phyloP scores from a whole-genome alignment of 2,329 filamentous ascomycete genomes.

The Sporothrix phasma region DNA sequence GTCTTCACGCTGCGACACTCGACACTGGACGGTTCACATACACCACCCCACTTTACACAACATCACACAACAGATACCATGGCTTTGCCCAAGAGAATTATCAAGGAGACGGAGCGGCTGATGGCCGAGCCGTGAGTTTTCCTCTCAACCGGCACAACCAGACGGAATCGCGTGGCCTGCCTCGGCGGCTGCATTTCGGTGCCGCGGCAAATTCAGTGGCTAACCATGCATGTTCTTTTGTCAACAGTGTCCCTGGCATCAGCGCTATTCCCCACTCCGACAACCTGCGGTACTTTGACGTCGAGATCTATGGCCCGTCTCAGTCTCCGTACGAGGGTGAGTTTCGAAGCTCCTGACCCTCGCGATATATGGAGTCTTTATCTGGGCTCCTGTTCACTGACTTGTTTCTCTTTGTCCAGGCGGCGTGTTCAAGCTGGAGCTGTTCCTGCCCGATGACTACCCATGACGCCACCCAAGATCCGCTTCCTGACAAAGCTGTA shows the following conservation, averaged over 20 bases:
- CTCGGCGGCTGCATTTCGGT: not conserved
- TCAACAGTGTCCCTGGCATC: slow-evolving; percentile 77
- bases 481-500: slow-evolving; percentile 98
- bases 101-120: slow-evolving; percentile 96
- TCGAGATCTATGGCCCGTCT: slow-evolving; percentile 64
- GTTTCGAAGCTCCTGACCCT: not conserved
- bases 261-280: slow-evolving; percentile 93
- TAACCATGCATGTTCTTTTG: not conserved
- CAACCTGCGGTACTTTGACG: slow-evolving; percentile 96
- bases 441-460: slow-evolving; percentile 97
- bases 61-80: slow-evolving; percentile 27
- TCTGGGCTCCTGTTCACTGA: not conserved
- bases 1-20: not conserved
- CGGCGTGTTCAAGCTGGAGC: slow-evolving; percentile 90
- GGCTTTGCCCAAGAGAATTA: slow-evolving; percentile 89
- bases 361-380: not conserved
- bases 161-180: not conserved
- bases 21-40: not conserved
- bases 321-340: slow-evolving; percentile 72
- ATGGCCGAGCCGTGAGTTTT: slow-evolving; percentile 82
- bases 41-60: too few relatives aligned
- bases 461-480: slow-evolving; percentile 98
- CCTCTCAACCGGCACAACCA: not conserved
- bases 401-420: slow-evolving; percentile 29
- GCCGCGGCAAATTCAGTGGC: not conserved